Conservation (phyloP, 768 basidiomycete genomes). For the Leccinum obscurum region DNA sequence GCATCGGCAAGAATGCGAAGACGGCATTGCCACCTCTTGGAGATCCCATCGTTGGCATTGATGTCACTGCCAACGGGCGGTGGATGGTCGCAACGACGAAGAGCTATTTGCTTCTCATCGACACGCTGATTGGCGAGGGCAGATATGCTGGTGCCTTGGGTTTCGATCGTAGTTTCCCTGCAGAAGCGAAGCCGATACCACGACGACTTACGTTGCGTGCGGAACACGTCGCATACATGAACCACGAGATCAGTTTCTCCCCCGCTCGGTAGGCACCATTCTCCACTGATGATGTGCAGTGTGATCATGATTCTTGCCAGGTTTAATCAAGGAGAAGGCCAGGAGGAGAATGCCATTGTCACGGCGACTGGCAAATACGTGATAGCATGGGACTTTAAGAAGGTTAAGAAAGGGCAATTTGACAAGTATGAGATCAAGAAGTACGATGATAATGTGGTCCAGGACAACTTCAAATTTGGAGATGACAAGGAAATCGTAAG, state of each 20-base stretch:
- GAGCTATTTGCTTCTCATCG: slow-evolving; percentile 91
- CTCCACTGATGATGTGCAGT: neutral
- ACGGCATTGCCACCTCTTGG: slow-evolving; percentile 94
- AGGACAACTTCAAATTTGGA: slow-evolving; percentile 97
- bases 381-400: slow-evolving; percentile 95
- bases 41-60: slow-evolving; percentile 92
- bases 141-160: slow-evolving; percentile 79
- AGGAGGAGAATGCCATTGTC: slow-evolving; percentile 92
- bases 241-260: slow-evolving; percentile 80
- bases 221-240: slow-evolving; percentile 96
- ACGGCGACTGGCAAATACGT: slow-evolving; percentile 92
- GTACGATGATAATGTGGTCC: slow-evolving; percentile 92
- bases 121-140: slow-evolving; percentile 92
- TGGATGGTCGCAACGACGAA: slow-evolving; percentile 96
- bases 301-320: slow-evolving; percentile 40
- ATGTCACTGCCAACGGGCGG: slow-evolving; percentile 90
- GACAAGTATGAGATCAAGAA: slow-evolving; percentile 97
- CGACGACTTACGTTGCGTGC: slow-evolving; percentile 81
- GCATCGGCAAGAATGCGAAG: slow-evolving; percentile 98
- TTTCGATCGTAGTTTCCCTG: slow-evolving; percentile 95
- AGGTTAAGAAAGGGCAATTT: slow-evolving; percentile 88
- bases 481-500: slow-evolving; percentile 95
- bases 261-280: slow-evolving; percentile 73
- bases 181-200: slow-evolving; percentile 89
- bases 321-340: slow-evolving; percentile 88